These are phyloP conservation scores for Fusarium tupiense DNA, from an alignment of 2,329 filamentous ascomycete genomes.

Conservation along the genomic window DNA sequence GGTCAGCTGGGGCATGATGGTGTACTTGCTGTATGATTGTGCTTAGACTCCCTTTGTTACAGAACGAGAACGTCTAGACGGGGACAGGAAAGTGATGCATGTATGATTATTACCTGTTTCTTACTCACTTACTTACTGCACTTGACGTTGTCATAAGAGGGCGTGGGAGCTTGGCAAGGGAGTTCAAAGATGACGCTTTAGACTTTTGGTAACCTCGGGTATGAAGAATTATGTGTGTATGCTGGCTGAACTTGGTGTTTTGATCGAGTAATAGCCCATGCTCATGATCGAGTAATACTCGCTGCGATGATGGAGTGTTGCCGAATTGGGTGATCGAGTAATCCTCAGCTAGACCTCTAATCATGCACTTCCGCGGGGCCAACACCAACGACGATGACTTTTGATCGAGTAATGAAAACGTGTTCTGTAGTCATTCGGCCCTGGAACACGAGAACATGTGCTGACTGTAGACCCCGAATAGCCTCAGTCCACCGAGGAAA, in stretches of 20 bases:
- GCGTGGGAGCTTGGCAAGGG: background rate
- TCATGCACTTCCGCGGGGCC: slow-evolving; percentile 15
- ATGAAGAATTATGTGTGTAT: background rate
- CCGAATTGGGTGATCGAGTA: slow-evolving; percentile 1
- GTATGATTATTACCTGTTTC: slow-evolving; percentile 38
- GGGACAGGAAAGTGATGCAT: slow-evolving; percentile 28
- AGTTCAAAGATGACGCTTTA: background rate
- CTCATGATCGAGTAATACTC: background rate
- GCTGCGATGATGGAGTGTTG: slow-evolving; percentile 14
- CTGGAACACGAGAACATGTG: slow-evolving; percentile 4
- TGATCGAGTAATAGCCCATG: slow-evolving; percentile 24
- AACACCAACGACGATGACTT: background rate
- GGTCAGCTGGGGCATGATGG: slow-evolving; percentile 20
- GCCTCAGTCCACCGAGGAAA: background rate
- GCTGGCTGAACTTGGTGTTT: slow-evolving; percentile 17
- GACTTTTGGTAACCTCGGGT: slow-evolving; percentile 11
- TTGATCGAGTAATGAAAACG: slow-evolving; percentile 33
- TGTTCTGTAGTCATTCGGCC: slow-evolving; percentile 11
- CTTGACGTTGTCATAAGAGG: slow-evolving; percentile 9
- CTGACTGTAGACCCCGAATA: slow-evolving; percentile 16
- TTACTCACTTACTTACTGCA: slow-evolving; percentile 6
- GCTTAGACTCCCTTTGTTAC: slow-evolving; percentile 20
- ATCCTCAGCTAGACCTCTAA: slow-evolving; percentile 1
- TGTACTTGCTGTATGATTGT: slow-evolving; percentile 37
- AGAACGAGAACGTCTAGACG: slow-evolving; percentile 16